Evolutionary conservation across 2,329 filamentous ascomycete species (phyloP), one percentile per base, ranked within the genome.

Genomic region (Drechslera avenae): DNA sequence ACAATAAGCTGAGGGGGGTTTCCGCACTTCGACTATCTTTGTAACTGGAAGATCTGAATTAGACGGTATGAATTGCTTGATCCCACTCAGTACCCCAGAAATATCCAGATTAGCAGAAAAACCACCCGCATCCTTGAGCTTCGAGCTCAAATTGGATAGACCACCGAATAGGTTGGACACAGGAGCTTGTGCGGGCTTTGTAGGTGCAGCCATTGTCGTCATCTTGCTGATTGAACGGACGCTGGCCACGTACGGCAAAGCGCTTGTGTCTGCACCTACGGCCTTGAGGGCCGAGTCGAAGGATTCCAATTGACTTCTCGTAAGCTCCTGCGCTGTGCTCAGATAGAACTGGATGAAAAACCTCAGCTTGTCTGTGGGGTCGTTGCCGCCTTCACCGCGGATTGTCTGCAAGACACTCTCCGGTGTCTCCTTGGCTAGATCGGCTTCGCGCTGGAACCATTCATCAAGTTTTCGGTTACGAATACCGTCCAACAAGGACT

Each of bases 41-140:
- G 95, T 99, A 45, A 99, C 84, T 0, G 94, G 97, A 8, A 97
- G 83, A 69, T 99, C 95, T 64, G 92, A 91, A 76, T 99, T 95
- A 12, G 86, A 90, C 0, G 95, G 94, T n/a, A 99, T 79, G 76
- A 99, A 96, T 75, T 96, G 97, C 77, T 97, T 99, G 68, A 99
- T 93, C 35, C 93, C 93, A 5, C 91, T 93, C 56, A 97, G 92
- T 35, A 99, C 84, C 23, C 89, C 93, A 73, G 26, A 28, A 9
- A 28, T 28, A 12, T 97, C 94, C 67, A 99, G 90, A 72, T 97
- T 97, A 46, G 87, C 84, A 40, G 86, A 83, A 1, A 93, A 85
- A 14, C 95, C 90, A 26, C 26, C 26, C 2, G 91, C 91, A 59
- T 96, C 93, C 71, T 96, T 95, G 71, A 99, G 88, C 32, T 93